Base-by-base conservation (phyloP, 2,329 filamentous ascomycete genomes). In the Emericellopsis atlantica region DNA sequence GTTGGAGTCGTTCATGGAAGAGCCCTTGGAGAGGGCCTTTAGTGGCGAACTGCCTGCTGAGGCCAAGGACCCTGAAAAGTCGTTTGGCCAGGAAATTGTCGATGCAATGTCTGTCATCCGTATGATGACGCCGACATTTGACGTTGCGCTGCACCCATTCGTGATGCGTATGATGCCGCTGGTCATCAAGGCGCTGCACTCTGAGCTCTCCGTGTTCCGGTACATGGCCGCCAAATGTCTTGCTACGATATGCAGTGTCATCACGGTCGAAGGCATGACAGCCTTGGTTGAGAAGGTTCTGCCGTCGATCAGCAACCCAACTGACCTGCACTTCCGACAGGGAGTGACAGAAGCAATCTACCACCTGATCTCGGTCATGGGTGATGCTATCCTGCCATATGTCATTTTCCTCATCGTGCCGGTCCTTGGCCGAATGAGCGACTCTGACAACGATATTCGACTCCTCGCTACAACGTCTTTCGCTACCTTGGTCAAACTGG, bases 401-500 rank as follows among this genome's bases (percentile, higher is more conserved):
- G 92, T 98, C 47, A 95, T 98, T 53, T 98, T 98, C 76, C 76
- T 98, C 48, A 93, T 98, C 44, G 93, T 96, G 11, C 92, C 92
- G 12, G 92, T 98, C 4, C 73, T 98, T 39, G 92, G 92, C 41
- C 81, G 92, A 36, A 98, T 98, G 92, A 96, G 92, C 56, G 92
- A 98, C 58, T 94, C 90, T 0, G 90, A 98, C 56, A 90, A 93
- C 48, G 92, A 96, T 55, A 84, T 98, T 41, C 82, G 92, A 41
- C 73, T 96, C 6, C 83, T 98, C 42, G 88, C 92, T 4, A 98
- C 92, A 0, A 98, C 92, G 0, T 93, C 92, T 2, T 98, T 98
- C 55, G 92, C 92, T 2, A 96, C 92, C 0, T 69, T 98, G 7
- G 92, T 98, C 49, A 98, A 98, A 63, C 76, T 98, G 39, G 92